Evolutionary conservation across 305 asterid species (phyloP).

Genomic region (Fraxinus sp.): DNA sequence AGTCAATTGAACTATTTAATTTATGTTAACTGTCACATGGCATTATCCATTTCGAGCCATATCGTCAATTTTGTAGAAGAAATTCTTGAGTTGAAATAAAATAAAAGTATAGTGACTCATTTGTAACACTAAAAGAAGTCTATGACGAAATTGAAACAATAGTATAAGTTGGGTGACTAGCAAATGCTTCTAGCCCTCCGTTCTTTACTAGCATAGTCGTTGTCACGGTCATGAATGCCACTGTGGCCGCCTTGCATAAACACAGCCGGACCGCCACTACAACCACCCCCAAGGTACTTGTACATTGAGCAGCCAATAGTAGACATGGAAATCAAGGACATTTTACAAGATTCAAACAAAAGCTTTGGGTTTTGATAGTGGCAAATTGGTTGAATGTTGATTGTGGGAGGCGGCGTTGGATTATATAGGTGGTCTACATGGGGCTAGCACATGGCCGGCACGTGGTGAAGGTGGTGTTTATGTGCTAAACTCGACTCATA

Average conservation of each 20-base stretch:
- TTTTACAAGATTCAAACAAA: not conserved
- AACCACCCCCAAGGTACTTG: not conserved
- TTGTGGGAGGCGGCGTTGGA: not conserved
- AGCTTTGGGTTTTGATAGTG: not conserved
- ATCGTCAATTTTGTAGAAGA: not conserved
- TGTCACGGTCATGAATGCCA: not conserved
- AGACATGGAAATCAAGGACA: not conserved
- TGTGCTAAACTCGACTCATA: slow-evolving; percentile 11
- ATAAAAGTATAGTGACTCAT: not conserved
- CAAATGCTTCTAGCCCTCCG: not conserved
- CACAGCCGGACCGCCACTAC: not conserved
- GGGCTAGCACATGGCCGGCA: slow-evolving; percentile 21
- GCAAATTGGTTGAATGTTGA: slow-evolving; percentile 1
- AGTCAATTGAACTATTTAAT: no score
- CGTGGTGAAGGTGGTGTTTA: slow-evolving; percentile 26
- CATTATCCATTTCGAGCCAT: not conserved
- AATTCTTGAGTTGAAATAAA: not conserved
- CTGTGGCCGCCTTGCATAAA: not conserved
- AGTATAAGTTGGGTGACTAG: not conserved
- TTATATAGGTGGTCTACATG: slow-evolving; percentile 16
- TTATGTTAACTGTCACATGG: no score
- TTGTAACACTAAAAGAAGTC: not conserved
- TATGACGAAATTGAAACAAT: not conserved
- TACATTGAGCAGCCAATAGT: not conserved
- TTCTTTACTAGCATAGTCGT: not conserved